Evolutionary conservation across 805 yeast species (phyloP).

Genomic region (Tetrapisispora phaffii): DNA sequence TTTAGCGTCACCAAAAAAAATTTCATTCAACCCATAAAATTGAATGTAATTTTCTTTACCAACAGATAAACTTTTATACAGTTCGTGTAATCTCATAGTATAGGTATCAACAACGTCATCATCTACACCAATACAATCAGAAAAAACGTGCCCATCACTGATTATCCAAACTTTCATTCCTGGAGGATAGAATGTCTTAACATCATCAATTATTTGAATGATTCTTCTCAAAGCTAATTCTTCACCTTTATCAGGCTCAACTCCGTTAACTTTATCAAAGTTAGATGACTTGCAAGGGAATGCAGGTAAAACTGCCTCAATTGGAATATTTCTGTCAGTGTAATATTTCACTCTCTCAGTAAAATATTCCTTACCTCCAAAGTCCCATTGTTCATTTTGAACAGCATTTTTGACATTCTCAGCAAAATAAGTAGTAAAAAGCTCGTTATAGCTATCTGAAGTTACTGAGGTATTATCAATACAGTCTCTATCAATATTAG

Average conservation of each 20-base stretch:
- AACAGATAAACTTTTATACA: slow-evolving; percentile 33
- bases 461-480: slow-evolving; percentile 6
- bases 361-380: slow-evolving; percentile 37
- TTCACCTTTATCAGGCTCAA: slow-evolving; percentile 47
- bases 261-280: slow-evolving; percentile 39
- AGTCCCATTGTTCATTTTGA: slow-evolving; percentile 40
- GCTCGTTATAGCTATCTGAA: slow-evolving; percentile 14
- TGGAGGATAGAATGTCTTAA: slow-evolving; percentile 39
- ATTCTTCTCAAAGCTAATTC: slow-evolving; percentile 34
- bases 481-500: slow-evolving; percentile 24
- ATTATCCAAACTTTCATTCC: slow-evolving; percentile 49
- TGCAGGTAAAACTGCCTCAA: slow-evolving; percentile 53
- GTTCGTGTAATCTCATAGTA: slow-evolving; percentile 35
- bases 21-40: slow-evolving; percentile 34
- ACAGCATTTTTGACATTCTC: slow-evolving; percentile 38
- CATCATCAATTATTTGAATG: slow-evolving; percentile 26
- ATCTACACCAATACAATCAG: slow-evolving; percentile 55
- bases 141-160: slow-evolving; percentile 57
- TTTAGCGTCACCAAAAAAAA: slow-evolving; percentile 29
- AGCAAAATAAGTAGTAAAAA: slow-evolving; percentile 38
- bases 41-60: slow-evolving; percentile 29
- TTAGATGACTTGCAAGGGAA: slow-evolving; percentile 60
- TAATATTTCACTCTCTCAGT: slow-evolving; percentile 36
- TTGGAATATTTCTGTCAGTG: slow-evolving; percentile 37
- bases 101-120: slow-evolving; percentile 44